Base-by-base conservation (phyloP, 768 basidiomycete genomes). In the Rossbeevera mucosa region DNA sequence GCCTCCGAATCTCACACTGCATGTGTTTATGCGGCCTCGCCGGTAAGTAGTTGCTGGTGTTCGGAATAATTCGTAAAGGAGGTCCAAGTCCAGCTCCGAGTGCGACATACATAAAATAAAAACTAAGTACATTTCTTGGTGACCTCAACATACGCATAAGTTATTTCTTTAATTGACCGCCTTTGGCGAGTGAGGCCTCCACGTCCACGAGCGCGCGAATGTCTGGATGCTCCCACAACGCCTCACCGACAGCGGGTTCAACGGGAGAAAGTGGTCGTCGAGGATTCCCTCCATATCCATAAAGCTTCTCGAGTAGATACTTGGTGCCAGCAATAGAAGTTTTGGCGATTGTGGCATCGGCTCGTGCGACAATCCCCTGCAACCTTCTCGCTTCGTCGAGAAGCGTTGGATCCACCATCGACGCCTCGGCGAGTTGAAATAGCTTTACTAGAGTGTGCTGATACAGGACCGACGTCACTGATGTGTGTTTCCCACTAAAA, bases 311-410 rank as follows among this genome's bases (percentile, higher is more conserved):
- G 13, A 93, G 69, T 38, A 89, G 75, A 63, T 74, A 85, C 69
- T 95, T 95, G n/a, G 87, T 92, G 5, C 93, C 92, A 6, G 86
- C 71, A 55, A 95, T 84, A 2, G 83, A 84, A 2, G 81, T 71
- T 62, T 87, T 86, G 22, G 86, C 80, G 59, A 93, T 85, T 6
- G 88, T 86, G 57, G 75, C 85, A 66, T 96, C 94, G 5, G 83
- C 91, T 44, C 79, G 81, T 8, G 88, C 89, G 49, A 91, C 77
- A 56, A 93, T 82, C 9, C 82, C 88, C 63, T 97, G 94, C 24
- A 95, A 65, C 13, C 74, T 77, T 59, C 85, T 83, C 7, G 89
- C 87, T 61, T 88, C 83, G 0, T 77, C 69, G 30, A 93, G 79
- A 22, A 82, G 64, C 13, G 78, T 72, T 7, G 77, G 72, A 60